These are phyloP conservation scores for Pilatotrama ljubarskyi DNA, from an alignment of 768 basidiomycete species.

Conservation along the genomic window DNA sequence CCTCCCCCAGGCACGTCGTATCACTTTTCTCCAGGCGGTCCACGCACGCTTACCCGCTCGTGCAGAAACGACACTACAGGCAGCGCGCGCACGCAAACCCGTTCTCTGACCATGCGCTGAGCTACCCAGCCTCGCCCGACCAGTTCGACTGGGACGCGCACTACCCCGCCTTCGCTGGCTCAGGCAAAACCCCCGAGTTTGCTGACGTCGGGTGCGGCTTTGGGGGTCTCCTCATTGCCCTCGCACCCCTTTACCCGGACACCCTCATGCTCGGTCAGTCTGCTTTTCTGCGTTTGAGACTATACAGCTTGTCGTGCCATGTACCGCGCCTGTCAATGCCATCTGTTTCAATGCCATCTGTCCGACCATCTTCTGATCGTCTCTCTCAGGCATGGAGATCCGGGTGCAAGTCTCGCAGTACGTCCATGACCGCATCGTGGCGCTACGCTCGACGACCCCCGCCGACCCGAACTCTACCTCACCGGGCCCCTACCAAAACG, in stretches of 20 bases:
- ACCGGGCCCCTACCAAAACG: slow-evolving; percentile 71
- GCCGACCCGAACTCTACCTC: slow-evolving; percentile 21
- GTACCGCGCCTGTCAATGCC: neutral
- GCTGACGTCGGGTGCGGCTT: slow-evolving; percentile 99
- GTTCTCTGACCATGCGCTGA: slow-evolving; percentile 85
- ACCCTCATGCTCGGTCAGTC: slow-evolving; percentile 87
- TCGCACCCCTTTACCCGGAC: slow-evolving; percentile 90
- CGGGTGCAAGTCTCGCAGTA: slow-evolving; percentile 95
- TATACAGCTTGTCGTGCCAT: neutral
- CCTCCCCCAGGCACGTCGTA: slow-evolving; percentile 34
- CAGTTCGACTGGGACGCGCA: slow-evolving; percentile 80
- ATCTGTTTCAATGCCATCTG: neutral
- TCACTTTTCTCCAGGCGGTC: neutral
- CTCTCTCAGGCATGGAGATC: slow-evolving; percentile 87
- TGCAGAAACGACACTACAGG: slow-evolving; percentile 79
- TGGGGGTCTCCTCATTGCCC: slow-evolving; percentile 85
- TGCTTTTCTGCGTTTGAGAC: neutral
- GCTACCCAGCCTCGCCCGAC: slow-evolving; percentile 78
- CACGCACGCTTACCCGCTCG: slow-evolving; percentile 7
- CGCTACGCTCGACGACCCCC: slow-evolving; percentile 68
- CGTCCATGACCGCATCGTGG: slow-evolving; percentile 90
- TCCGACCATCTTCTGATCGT: slow-evolving; percentile 7
- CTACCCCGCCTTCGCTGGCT: slow-evolving; percentile 68
- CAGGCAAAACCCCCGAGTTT: slow-evolving; percentile 79
- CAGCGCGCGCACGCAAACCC: slow-evolving; percentile 86